Percentiles rank a stretch among this genome's conserved stretches.
These are phyloP conservation scores for Lasiosphaeria miniovina DNA, from an alignment of 495 filamentous ascomycete species.

Conservation along the genomic window DNA sequence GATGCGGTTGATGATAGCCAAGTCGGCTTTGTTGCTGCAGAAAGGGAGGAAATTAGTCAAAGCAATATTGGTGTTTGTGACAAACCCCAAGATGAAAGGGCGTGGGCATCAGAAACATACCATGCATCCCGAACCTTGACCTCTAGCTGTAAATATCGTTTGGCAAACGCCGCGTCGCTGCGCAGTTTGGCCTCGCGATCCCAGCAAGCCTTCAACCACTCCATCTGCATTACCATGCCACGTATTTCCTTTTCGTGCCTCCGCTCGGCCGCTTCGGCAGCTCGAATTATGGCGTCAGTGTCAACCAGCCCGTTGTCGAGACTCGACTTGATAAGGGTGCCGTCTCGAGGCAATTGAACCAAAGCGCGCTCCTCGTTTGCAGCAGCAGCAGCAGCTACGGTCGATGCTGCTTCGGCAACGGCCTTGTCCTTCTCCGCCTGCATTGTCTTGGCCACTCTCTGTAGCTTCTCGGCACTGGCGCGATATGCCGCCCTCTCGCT, in stretches of 20 bases:
- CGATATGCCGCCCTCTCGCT: conserved; percentile 44
- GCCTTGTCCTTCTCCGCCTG: conserved; percentile 38
- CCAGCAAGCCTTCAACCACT: conserved; percentile 78
- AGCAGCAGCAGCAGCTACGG: conserved; percentile 14
- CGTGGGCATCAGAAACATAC: conserved; percentile 54
- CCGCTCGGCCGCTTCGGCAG: conserved; percentile 51
- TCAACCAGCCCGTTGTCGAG: conserved; percentile 20
- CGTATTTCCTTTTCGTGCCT: conserved; percentile 76
- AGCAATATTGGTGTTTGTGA: neutral
- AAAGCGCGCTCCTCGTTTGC: conserved; percentile 18
- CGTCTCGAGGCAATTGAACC: conserved; percentile 8
- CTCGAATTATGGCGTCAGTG: conserved; percentile 45
- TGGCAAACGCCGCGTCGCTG: conserved; percentile 71
- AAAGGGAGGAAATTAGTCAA: neutral
- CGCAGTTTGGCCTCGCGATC: conserved; percentile 78
- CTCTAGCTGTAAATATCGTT: conserved; percentile 74
- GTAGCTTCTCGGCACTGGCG: conserved; percentile 41
- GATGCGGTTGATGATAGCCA: conserved; percentile 77
- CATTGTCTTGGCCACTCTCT: conserved; percentile 38
- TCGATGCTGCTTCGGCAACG: conserved; percentile 19
- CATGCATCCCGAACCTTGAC: conserved; percentile 78
- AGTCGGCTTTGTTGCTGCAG: conserved; percentile 83
- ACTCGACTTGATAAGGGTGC: conserved; percentile 1
- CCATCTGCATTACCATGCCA: conserved; percentile 81
- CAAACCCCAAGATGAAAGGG: conserved; percentile 10